Evolutionary conservation across 352 stramenopile genomes (phyloP).

Genomic region (Phytopythium vexans): DNA sequence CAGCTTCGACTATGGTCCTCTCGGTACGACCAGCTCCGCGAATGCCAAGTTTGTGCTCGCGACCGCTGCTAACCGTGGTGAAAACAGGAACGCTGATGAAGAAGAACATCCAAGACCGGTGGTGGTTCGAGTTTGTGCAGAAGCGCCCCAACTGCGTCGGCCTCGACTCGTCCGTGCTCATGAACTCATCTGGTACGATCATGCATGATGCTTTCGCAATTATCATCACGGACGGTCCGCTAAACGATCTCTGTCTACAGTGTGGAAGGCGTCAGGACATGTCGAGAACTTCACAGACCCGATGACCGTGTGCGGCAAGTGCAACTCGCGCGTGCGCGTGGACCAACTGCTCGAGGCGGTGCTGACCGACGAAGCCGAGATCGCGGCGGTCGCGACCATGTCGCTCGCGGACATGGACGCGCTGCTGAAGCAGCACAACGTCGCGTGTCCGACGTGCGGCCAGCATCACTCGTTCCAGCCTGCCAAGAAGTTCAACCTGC

Average conservation of each 20-base stretch:
- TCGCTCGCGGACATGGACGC: conserved; percentile 58
- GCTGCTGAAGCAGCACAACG: conserved; percentile 37
- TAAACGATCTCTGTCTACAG: conserved; percentile 13
- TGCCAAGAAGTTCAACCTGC: conserved; percentile 96
- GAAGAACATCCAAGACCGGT: conserved; percentile 97
- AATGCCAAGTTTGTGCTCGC: not conserved
- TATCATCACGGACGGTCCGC: not conserved
- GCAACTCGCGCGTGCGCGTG: conserved; percentile 85
- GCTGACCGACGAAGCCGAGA: conserved; percentile 38
- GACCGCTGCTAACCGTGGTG: not conserved
- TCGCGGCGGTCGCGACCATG: conserved; percentile 45
- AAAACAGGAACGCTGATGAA: conserved; percentile 90
- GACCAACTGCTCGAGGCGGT: conserved; percentile 67
- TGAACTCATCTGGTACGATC: conserved; percentile 75
- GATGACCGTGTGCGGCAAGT: conserved; percentile 95
- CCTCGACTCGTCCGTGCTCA: conserved; percentile 95
- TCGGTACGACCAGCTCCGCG: conserved; percentile 29
- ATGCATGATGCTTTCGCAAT: not conserved
- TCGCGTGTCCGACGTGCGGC: conserved; percentile 59
- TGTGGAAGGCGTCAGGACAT: conserved; percentile 96
- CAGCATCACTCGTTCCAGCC: conserved; percentile 51
- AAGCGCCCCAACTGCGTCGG: conserved; percentile 92
- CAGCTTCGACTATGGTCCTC: conserved; percentile 98
- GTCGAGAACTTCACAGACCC: conserved; percentile 97
- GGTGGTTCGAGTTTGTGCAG: conserved; percentile 96